A percentile compares a stretch with the other conserved stretches of the same genome.
phyloP scores from a whole-genome alignment of 2,329 filamentous ascomycete genomes.

The Aspergillus novofumigatus region DNA sequence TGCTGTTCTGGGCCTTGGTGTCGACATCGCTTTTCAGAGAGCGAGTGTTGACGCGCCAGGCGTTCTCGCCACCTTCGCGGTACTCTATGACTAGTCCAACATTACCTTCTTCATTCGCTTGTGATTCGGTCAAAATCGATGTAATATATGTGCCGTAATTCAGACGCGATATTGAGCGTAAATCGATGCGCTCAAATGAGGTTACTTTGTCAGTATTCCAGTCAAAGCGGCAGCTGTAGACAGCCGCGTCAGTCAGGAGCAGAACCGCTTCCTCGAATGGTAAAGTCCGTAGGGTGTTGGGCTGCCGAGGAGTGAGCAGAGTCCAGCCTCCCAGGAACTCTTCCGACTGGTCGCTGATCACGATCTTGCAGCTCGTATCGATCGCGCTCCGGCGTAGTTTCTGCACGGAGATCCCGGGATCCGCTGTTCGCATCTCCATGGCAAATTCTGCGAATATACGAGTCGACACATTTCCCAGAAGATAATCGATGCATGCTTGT shows the following conservation, averaged over 20 bases:
- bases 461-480: conserved; percentile 81
- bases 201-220: conserved; percentile 94
- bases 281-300: conserved; percentile 64
- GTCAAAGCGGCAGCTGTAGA: conserved; percentile 89
- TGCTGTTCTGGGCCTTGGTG: conserved; percentile 25
- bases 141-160: conserved; percentile 86
- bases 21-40: conserved; percentile 62
- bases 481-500: conserved; percentile 90
- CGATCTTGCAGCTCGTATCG: conserved; percentile 80
- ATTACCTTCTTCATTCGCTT: conserved; percentile 74
- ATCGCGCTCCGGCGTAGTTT: conserved; percentile 86
- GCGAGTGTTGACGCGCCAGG: conserved; percentile 78
- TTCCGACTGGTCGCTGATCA: conserved; percentile 76
- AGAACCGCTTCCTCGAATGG: conserved; percentile 87
- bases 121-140: conserved; percentile 71
- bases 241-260: conserved; percentile 74
- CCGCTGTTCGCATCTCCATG: conserved; percentile 84
- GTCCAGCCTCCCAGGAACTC: conserved; percentile 89
- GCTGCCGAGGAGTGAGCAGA: conserved; percentile 68
- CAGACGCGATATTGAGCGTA: conserved; percentile 68
- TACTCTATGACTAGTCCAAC: conserved; percentile 81
- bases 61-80: conserved; percentile 64
- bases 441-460: conserved; percentile 93
- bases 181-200: conserved; percentile 80
- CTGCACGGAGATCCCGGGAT: conserved; percentile 81